phyloP scores from a whole-genome alignment of 2,329 filamentous ascomycete species.

The Rhinocladiella similis region DNA sequence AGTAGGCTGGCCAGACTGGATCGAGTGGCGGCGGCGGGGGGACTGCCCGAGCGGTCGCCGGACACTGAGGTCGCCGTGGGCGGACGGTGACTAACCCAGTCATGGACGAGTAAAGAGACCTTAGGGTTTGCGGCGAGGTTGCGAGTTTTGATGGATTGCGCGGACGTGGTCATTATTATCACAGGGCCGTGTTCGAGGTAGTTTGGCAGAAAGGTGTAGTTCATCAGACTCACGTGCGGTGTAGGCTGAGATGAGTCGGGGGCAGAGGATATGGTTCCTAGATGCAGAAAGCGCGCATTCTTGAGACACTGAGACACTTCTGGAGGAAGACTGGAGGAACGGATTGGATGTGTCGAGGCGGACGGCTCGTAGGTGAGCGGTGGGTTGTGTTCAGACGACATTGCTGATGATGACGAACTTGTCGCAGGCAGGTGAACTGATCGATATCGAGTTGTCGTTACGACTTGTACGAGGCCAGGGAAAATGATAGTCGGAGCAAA shows the following conservation, averaged over 20 bases:
- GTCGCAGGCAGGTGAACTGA: too few relatives aligned
- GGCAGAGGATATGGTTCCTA: constrained; percentile 69
- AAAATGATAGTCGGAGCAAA: too few relatives aligned
- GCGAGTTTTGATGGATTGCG: constrained; percentile 67
- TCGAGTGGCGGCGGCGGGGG: constrained; percentile 60
- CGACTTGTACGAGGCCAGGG: too few relatives aligned
- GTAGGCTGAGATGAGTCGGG: constrained; percentile 57
- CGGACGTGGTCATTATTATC: constrained; percentile 90
- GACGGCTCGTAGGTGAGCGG: constrained; percentile 75
- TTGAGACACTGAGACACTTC: constrained; percentile 90
- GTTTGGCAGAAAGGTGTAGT: constrained; percentile 88
- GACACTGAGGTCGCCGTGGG: constrained; percentile 62
- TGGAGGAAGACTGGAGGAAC: constrained; percentile 69
- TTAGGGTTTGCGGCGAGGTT: constrained; percentile 83
- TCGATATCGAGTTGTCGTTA: too few relatives aligned
- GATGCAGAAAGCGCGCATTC: constrained; percentile 94
- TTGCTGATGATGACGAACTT: constrained; percentile 28
- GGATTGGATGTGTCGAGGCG: constrained; percentile 68
- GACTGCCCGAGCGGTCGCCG: constrained; percentile 59
- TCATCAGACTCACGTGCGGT: constrained; percentile 96
- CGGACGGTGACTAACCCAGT: constrained; percentile 93
- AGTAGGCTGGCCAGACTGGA: constrained; percentile 81
- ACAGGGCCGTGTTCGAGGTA: constrained; percentile 56
- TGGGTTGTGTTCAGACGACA: constrained; percentile 58
- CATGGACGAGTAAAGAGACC: constrained; percentile 93